Conservation (phyloP, 2,329 filamentous ascomycete species). For the Trichoderma breve region DNA sequence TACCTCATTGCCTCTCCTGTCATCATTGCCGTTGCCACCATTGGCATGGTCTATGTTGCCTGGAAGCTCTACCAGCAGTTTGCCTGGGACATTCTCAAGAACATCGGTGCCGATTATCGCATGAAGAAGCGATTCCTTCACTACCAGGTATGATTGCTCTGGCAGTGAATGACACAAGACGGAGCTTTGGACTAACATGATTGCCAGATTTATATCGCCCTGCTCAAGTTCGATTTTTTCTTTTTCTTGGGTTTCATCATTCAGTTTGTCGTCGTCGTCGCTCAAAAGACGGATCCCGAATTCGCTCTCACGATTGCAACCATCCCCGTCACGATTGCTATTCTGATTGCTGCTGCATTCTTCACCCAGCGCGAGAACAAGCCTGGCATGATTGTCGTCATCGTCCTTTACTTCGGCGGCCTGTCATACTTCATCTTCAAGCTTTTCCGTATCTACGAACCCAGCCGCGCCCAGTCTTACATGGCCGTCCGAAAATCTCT, state of each 20-base stretch:
- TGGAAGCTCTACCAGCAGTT: conserved; percentile 99
- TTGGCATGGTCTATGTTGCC: conserved; percentile 71
- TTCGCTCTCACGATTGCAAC: conserved; percentile 85
- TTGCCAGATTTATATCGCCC: conserved; percentile 85
- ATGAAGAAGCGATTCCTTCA: conserved; percentile 96
- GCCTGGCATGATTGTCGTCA: conserved; percentile 71
- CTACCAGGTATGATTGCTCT: conserved; percentile 68
- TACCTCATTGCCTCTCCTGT: conserved; percentile 83
- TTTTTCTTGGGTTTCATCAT: conserved; percentile 99
- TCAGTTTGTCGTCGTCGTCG: conserved; percentile 93
- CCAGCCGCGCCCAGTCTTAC: conserved; percentile 60
- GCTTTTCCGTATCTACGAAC: conserved; percentile 89
- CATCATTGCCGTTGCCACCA: conserved; percentile 73
- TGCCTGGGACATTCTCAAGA: conserved; percentile 98
- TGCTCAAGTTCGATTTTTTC: conserved; percentile 99
- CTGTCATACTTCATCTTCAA: conserved; percentile 98
- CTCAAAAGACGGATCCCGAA: conserved; percentile 65
- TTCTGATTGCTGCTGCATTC: conserved; percentile 80
- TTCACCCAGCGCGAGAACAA: conserved; percentile 83
- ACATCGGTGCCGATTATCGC: conserved; percentile 93
- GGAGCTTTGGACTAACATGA: conserved; percentile 22
- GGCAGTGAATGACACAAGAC: neutral
- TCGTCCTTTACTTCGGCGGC: conserved; percentile 83
- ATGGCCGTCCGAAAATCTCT: conserved; percentile 77
- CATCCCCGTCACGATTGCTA: conserved; percentile 85